Evolutionary conservation across 148 eudicot genomes (phyloP), one percentile per base, ranked within the genome.

Genomic region (Hydrangea macrophylla): DNA sequence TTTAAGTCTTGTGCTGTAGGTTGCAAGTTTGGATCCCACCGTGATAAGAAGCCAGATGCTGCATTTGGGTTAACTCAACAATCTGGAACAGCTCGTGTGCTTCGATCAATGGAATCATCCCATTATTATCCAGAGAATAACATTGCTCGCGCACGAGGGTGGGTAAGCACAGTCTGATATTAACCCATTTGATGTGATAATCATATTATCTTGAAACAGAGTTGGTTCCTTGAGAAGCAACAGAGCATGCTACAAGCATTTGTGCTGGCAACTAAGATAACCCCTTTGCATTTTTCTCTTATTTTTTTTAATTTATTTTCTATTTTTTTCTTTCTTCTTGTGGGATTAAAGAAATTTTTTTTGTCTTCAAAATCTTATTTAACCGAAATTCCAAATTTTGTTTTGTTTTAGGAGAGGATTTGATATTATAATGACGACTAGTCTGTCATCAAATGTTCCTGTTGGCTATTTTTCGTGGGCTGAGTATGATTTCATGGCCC

Each of bases 401-500:
- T 65, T 30, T 13, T 83, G 75, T 70, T 30, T 70, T 76, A 93
- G 96, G 82, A 86, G 71, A 80, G 96, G 98, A 58, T 93, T 78
- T 78, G 76, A 73, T 62, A 67, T 93, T 72, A 78, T 93, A 42
- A 93, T 93, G 98, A 93, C 98, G 22, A 93, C 98, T 62, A 93
- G 98, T 77, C 92, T 93, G 64, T 90, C 98, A 35, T 93, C 98
- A 62, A 96, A 93, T 85, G 98, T 90, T 74, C 98, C 98, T 39
- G 98, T 88, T 68, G 98, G 98, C 27, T 93, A 93, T 76, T 93
- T 93, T 76, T 93, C 98, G 53, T 93, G 98, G 98, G 90, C 95
- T n/a, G 98, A 93, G 79, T 93, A 93, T 83, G 96, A 93, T 70
- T 84, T 93, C 63, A 93, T 93, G 98, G 98, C 96, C 64, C 98